Conservation (phyloP, 352 stramenopile genomes). For the Phytophthora vignae region DNA sequence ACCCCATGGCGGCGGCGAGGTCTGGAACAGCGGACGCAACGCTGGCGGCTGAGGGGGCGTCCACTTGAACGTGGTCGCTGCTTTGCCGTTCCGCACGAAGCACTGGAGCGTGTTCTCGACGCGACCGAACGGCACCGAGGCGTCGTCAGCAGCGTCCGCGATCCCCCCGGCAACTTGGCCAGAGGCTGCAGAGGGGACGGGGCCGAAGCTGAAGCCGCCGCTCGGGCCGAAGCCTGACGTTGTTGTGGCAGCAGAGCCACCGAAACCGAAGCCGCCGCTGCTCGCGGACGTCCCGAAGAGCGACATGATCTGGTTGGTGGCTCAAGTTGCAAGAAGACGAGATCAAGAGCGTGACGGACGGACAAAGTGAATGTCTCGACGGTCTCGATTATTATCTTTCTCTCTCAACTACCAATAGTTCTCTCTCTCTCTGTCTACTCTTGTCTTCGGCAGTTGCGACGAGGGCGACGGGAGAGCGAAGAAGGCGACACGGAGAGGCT, state of each 20-base stretch:
- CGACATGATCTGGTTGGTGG: slow-evolving; percentile 14
- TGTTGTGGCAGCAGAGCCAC: background rate
- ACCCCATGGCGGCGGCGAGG: background rate
- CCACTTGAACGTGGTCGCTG: slow-evolving; percentile 8
- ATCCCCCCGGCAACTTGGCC: background rate
- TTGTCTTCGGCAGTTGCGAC: slow-evolving; percentile 2
- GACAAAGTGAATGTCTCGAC: background rate
- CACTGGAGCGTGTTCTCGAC: slow-evolving; percentile 17
- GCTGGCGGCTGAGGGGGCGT: slow-evolving; percentile 6
- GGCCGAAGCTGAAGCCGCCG: background rate
- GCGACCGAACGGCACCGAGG: slow-evolving; percentile 29
- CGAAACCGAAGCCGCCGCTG: slow-evolving; percentile 3
- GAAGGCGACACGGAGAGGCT: slow-evolving; percentile 2
- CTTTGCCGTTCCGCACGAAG: slow-evolving; percentile 21
- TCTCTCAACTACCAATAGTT: background rate
- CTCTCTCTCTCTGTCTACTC: slow-evolving; percentile 19
- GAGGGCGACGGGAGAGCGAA: slow-evolving; percentile 5
- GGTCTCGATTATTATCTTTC: slow-evolving; percentile 26
- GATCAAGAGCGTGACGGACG: background rate
- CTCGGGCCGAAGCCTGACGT: background rate
- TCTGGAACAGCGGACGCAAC: slow-evolving; percentile 5
- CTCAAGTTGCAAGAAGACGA: slow-evolving; percentile 5
- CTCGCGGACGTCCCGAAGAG: slow-evolving; percentile 10
- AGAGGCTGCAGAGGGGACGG: background rate
- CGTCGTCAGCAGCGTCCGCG: slow-evolving; percentile 2